Percentiles rank a stretch among this genome's conserved stretches.
These are phyloP conservation scores for Hypoxylon sp. DNA, from an alignment of 2,329 filamentous ascomycete species.

Conservation along the genomic window DNA sequence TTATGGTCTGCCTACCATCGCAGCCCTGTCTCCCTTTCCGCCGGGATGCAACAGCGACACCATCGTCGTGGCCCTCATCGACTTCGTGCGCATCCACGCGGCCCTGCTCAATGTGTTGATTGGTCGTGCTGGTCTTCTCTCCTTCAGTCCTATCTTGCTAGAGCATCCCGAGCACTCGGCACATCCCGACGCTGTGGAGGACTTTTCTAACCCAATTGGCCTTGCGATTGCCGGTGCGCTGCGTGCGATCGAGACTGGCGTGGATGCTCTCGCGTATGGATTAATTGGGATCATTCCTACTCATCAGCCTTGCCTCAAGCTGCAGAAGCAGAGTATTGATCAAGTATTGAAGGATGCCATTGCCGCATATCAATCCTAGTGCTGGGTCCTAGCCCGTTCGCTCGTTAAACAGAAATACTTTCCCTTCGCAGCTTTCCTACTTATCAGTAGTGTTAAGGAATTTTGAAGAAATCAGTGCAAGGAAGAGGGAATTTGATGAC, in stretches of 20 bases:
- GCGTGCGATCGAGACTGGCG: slow-evolving; percentile 15
- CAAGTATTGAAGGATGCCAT: slow-evolving; percentile 21
- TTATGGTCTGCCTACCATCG: slow-evolving; percentile 2
- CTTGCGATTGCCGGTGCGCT: slow-evolving; percentile 15
- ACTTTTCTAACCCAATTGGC: slow-evolving; percentile 16
- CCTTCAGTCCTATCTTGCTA: slow-evolving; percentile 2
- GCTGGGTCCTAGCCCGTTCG: not conserved
- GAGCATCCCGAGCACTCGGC: not conserved
- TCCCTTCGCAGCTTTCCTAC: not conserved
- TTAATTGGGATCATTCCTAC: slow-evolving; percentile 20
- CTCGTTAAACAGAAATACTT: not conserved
- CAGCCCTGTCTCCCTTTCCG: slow-evolving; percentile 3
- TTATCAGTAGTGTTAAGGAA: not conserved
- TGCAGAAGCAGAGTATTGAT: slow-evolving; percentile 19
- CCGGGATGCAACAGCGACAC: slow-evolving; percentile 21
- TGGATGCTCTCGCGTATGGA: slow-evolving; percentile 19
- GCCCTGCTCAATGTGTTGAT: slow-evolving; percentile 20
- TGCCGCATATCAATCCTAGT: slow-evolving; percentile 12
- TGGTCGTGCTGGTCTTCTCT: slow-evolving; percentile 14
- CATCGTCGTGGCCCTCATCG: slow-evolving; percentile 22
- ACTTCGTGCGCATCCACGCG: slow-evolving; percentile 21
- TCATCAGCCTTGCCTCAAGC: slow-evolving; percentile 14
- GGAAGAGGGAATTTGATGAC: no score
- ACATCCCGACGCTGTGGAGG: not conserved
- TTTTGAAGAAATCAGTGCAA: no score